These are phyloP conservation scores for Panellus pusillus DNA, from an alignment of 768 basidiomycete genomes.

Conservation along the genomic window DNA sequence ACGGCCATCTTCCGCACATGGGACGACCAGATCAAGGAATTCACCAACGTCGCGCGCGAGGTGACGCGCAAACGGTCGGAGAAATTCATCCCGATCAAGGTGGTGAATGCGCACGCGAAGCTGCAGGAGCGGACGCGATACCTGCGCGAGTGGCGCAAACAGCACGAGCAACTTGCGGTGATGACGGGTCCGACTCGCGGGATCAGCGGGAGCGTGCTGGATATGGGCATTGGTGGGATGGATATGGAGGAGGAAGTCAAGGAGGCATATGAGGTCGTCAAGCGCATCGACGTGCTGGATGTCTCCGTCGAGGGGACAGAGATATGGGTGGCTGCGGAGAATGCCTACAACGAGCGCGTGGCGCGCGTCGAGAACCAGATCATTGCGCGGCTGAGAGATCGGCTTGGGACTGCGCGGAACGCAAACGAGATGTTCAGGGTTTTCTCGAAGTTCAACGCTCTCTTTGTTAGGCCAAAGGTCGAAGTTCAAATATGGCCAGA, in stretches of 20 bases:
- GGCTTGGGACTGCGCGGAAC: slow-evolving; percentile 92
- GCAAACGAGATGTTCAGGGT: slow-evolving; percentile 99
- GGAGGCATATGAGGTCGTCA: slow-evolving; percentile 95
- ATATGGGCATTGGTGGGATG: slow-evolving; percentile 83
- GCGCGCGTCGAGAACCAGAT: slow-evolving; percentile 98
- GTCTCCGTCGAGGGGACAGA: slow-evolving; percentile 94
- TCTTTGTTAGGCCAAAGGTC: slow-evolving; percentile 96
- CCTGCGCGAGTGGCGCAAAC: slow-evolving; percentile 89
- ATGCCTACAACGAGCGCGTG: slow-evolving; percentile 96
- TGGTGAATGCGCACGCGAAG: slow-evolving; percentile 86
- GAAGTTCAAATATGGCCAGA: slow-evolving; percentile 11
- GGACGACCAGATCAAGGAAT: slow-evolving; percentile 91
- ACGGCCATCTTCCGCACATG: slow-evolving; percentile 81
- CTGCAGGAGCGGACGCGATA: slow-evolving; percentile 87
- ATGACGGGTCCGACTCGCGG: slow-evolving; percentile 97
- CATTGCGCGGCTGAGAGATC: slow-evolving; percentile 87
- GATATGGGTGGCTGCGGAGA: slow-evolving; percentile 97
- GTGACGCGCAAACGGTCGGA: slow-evolving; percentile 87
- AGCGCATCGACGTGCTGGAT: slow-evolving; percentile 94
- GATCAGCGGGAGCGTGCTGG: slow-evolving; percentile 66
- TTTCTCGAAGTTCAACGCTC: slow-evolving; percentile 96
- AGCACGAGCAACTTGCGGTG: slow-evolving; percentile 94
- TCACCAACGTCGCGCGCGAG: slow-evolving; percentile 90
- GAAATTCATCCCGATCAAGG: slow-evolving; percentile 96
- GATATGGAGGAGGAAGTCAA: slow-evolving; percentile 99